A percentile compares a stretch with the other conserved stretches of the same genome.
These are phyloP conservation scores for Debaryomyces nepalensis DNA, from an alignment of 1,139 yeast species.

Conservation along the genomic window DNA sequence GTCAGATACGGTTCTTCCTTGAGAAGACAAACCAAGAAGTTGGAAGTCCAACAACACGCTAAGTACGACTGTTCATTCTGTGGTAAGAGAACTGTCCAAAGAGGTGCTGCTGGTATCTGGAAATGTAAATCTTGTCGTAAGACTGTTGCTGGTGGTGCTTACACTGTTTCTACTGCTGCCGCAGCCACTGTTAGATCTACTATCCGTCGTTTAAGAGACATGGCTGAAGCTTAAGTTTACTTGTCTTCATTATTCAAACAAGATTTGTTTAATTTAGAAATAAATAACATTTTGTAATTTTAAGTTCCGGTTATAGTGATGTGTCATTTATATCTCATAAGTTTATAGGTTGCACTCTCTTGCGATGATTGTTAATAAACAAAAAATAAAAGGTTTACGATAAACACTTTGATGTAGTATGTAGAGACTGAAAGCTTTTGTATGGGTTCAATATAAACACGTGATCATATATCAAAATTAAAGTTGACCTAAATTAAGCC, in stretches of 20 bases:
- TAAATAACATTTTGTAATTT: conserved; percentile 13
- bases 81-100: conserved; percentile 98
- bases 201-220: conserved; percentile 99
- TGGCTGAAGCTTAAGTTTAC: conserved; percentile 90
- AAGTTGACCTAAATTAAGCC: background rate
- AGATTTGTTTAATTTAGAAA: conserved; percentile 7
- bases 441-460: no score
- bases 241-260: conserved; percentile 11
- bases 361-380: conserved; percentile 15
- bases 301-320: conserved; percentile 13
- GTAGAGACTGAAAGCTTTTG: no score
- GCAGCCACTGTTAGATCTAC: conserved; percentile 99
- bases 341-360: conserved; percentile 12
- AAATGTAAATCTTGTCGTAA: conserved; percentile 90
- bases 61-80: conserved; percentile 99
- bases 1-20: conserved; percentile 99
- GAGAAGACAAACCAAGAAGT: conserved; percentile 99
- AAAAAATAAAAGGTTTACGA: conserved; percentile 12
- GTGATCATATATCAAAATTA: background rate
- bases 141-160: conserved; percentile 99
- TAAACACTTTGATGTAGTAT: no score
- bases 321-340: conserved; percentile 12
- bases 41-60: conserved; percentile 99
- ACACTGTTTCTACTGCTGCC: conserved; percentile 98
- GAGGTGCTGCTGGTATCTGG: conserved; percentile 99